Conservation (phyloP, 2,329 filamentous ascomycete genomes). For the Geoglossum cookeanum region DNA sequence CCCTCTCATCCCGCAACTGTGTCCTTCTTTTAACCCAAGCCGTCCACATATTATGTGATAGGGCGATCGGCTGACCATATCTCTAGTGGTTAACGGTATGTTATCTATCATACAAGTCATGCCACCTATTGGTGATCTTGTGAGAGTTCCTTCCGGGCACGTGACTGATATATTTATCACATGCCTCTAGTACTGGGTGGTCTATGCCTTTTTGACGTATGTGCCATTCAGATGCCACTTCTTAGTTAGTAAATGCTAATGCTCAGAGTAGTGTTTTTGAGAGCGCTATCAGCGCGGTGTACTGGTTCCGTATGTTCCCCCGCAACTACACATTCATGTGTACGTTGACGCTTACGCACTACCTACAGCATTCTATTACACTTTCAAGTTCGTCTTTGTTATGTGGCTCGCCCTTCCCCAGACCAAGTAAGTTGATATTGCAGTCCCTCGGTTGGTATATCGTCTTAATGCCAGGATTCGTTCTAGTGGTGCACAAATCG, state of each 20-base stretch:
- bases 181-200: constrained; percentile 55
- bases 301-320: constrained; percentile 51
- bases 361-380: constrained; percentile 75
- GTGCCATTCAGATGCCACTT: constrained; percentile 11
- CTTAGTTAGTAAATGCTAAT: constrained; percentile 4
- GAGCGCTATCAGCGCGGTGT: constrained; percentile 66
- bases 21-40: too few relatives aligned
- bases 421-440: constrained; percentile 52
- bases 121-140: not conserved
- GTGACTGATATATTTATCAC: constrained; percentile 8
- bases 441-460: not conserved
- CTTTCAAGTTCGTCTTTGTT: constrained; percentile 96
- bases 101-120: constrained; percentile 2
- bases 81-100: constrained; percentile 42
- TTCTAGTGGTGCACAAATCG: constrained; percentile 70
- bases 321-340: not conserved
- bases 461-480: constrained; percentile 5
- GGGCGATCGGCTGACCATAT: constrained; percentile 19
- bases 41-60: constrained; percentile 3
- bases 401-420: constrained; percentile 95
- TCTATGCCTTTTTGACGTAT: constrained; percentile 61
- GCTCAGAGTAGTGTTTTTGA: constrained; percentile 42
- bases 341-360: not conserved
- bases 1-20: not conserved
- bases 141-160: not conserved